Evolutionary conservation across 2,329 filamentous ascomycete genomes (phyloP).

Genomic region (Sphaerulina musiva): DNA sequence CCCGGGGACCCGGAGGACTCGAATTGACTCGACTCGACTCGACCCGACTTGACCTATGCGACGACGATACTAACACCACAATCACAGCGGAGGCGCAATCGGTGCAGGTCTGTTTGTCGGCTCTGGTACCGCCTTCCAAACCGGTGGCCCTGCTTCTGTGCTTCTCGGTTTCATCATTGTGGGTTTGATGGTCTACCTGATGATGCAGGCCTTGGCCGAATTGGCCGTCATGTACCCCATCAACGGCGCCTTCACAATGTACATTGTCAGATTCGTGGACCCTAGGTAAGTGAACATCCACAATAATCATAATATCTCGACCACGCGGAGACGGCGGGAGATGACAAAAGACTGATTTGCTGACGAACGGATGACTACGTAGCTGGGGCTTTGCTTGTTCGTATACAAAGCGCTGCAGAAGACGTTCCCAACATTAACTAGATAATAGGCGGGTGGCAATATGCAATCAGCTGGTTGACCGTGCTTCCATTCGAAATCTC

Average conservation of each 20-base stretch:
- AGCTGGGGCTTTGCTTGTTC: too few relatives aligned
- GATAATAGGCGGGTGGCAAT: slow-evolving; percentile 21
- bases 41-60: too few relatives aligned
- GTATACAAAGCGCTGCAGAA: too few relatives aligned
- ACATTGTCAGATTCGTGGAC: slow-evolving; percentile 34
- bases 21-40: background rate
- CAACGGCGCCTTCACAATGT: slow-evolving; percentile 34
- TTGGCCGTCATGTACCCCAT: slow-evolving; percentile 32
- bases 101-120: slow-evolving; percentile 52
- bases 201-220: slow-evolving; percentile 35
- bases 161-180: slow-evolving; percentile 42
- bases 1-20: too few relatives aligned
- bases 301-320: too few relatives aligned
- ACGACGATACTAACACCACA: background rate
- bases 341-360: too few relatives aligned
- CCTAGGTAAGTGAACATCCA: slow-evolving; percentile 2
- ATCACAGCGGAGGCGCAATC: slow-evolving; percentile 31
- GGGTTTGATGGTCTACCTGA: slow-evolving; percentile 32
- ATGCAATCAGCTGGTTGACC: slow-evolving; percentile 30
- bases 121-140: slow-evolving; percentile 43
- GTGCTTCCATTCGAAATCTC: slow-evolving; percentile 32
- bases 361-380: too few relatives aligned
- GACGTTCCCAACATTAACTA: too few relatives aligned
- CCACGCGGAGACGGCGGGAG: too few relatives aligned
- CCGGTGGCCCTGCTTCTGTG: slow-evolving; percentile 44